Evolutionary conservation across 352 stramenopile species (phyloP).

Genomic region (Phytophthora tubulina): DNA sequence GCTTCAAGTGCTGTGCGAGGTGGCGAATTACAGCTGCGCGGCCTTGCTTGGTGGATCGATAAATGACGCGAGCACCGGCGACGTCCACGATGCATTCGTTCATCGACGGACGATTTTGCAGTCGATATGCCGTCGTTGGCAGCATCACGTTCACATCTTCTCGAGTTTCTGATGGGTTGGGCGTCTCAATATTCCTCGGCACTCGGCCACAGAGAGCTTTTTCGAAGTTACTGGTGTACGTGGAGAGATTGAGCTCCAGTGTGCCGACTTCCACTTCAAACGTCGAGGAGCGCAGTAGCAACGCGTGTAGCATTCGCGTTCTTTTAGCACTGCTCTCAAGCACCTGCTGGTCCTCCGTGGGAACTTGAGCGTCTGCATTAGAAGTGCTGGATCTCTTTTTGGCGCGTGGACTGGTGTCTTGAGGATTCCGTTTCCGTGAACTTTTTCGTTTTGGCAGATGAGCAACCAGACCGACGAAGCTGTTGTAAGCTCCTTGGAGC

Average conservation of each 20-base stretch:
- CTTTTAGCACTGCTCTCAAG: constrained; percentile 43
- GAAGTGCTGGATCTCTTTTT: constrained; percentile 18
- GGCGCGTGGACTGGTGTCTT: constrained; percentile 20
- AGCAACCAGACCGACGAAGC: constrained; percentile 51
- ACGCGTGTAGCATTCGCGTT: constrained; percentile 61
- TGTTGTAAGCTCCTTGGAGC: constrained; percentile 57
- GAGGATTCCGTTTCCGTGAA: background rate
- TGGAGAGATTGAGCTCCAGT: constrained; percentile 57
- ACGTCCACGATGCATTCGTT: constrained; percentile 69
- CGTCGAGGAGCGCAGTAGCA: constrained; percentile 61
- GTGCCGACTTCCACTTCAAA: constrained; percentile 60
- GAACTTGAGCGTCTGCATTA: background rate
- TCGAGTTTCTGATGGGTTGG: constrained; percentile 42
- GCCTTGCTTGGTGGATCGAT: constrained; percentile 66
- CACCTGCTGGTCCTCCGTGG: constrained; percentile 17
- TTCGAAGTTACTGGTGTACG: constrained; percentile 62
- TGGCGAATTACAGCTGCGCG: constrained; percentile 64
- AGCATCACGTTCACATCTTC: constrained; percentile 61
- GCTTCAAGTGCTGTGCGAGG: constrained; percentile 48
- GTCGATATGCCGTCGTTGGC: constrained; percentile 35
- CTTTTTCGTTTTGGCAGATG: constrained; percentile 44
- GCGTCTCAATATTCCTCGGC: background rate
- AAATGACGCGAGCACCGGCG: constrained; percentile 52
- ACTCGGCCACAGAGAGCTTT: constrained; percentile 27
- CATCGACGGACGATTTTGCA: constrained; percentile 61